phyloP scores from a whole-genome alignment of 2,329 filamentous ascomycete genomes.

The Cryphonectria naterciae region DNA sequence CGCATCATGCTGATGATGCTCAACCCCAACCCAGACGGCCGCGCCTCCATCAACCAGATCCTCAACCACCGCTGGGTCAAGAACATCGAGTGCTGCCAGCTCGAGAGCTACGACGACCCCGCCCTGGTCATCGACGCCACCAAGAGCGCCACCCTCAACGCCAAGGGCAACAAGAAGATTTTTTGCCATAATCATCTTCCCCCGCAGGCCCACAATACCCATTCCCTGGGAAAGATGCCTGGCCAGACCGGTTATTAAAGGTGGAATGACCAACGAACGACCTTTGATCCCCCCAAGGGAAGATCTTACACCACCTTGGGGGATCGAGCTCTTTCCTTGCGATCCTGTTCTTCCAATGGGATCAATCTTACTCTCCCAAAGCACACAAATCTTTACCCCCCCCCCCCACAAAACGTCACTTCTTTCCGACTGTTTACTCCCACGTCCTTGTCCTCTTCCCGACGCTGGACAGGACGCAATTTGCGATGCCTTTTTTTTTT shows the following conservation, averaged over 20 bases:
- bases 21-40: conserved; percentile 73
- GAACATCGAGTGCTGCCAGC: conserved; percentile 77
- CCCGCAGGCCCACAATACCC: conserved; percentile 47
- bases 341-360: background rate
- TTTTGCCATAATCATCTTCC: conserved; percentile 64
- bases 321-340: too few relatives aligned
- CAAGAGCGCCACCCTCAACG: conserved; percentile 54
- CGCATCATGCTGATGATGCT: conserved; percentile 80
- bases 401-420: background rate
- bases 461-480: background rate
- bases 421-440: background rate
- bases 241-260: conserved; percentile 60
- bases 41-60: conserved; percentile 71
- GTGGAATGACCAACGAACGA: too few relatives aligned
- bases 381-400: background rate
- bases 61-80: conserved; percentile 74
- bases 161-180: conserved; percentile 52
- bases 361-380: too few relatives aligned
- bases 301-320: too few relatives aligned
- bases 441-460: background rate
- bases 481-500: background rate
- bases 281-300: too few relatives aligned
- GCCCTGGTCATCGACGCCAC: conserved; percentile 64
- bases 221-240: conserved; percentile 60
- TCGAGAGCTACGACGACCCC: conserved; percentile 70